Conservation (phyloP, 2,329 filamentous ascomycete genomes). For the Epichloe coenophiala region DNA sequence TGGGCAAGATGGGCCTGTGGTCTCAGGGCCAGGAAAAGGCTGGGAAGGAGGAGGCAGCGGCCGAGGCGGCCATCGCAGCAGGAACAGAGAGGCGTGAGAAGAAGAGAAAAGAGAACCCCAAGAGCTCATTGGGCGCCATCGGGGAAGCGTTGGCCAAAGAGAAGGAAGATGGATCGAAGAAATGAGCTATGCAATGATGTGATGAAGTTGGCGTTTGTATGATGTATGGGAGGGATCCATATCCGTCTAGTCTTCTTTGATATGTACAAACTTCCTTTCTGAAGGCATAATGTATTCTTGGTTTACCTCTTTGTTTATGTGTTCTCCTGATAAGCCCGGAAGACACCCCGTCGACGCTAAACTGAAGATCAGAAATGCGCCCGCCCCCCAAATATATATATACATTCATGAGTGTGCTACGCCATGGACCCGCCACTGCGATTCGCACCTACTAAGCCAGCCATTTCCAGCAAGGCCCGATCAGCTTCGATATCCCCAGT, state of each 20-base stretch:
- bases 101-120: constrained; percentile 24
- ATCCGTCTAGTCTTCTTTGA: not conserved
- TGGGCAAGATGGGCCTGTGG: constrained; percentile 26
- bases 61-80: constrained; percentile 9
- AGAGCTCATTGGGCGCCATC: constrained; percentile 26
- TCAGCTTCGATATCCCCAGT: constrained; percentile 66
- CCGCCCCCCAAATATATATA: no score
- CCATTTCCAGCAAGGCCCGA: constrained; percentile 71
- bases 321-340: not conserved
- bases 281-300: not conserved
- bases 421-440: constrained; percentile 63
- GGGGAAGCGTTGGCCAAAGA: constrained; percentile 22
- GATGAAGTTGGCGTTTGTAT: constrained; percentile 1
- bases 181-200: constrained; percentile 3
- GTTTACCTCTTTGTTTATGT: not conserved
- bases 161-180: constrained; percentile 17
- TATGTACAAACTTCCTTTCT: not conserved
- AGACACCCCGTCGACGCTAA: not conserved
- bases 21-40: constrained; percentile 16
- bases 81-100: constrained; percentile 9
- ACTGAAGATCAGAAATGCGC: not conserved
- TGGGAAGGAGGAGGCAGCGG: constrained; percentile 13
- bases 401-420: constrained; percentile 15
- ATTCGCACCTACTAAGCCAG: constrained; percentile 59
- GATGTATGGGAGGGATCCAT: constrained; percentile 1